phyloP scores from a whole-genome alignment of 768 basidiomycete genomes.

The Naganishia vaughanmartiniae region DNA sequence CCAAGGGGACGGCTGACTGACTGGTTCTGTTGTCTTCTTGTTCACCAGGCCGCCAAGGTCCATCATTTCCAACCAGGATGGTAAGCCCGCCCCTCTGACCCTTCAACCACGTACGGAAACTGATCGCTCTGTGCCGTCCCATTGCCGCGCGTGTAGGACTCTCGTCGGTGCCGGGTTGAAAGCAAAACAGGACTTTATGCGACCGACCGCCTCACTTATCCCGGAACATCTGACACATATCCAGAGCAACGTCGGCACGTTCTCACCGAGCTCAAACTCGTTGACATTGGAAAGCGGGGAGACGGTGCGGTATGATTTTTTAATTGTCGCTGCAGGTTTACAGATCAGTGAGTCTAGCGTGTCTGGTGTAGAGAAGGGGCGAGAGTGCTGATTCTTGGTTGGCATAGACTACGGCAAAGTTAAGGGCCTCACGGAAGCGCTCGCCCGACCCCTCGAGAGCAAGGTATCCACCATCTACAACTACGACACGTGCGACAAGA shows the following conservation, averaged over 20 bases:
- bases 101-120: no score
- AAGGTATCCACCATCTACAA: conserved; percentile 92
- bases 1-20: neutral
- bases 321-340: conserved; percentile 85
- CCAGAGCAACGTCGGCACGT: conserved; percentile 66
- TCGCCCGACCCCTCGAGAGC: conserved; percentile 66
- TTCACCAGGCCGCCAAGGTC: conserved; percentile 61
- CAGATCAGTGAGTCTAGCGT: conserved; percentile 60
- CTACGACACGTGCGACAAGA: conserved; percentile 82
- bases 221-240: conserved; percentile 71
- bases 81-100: no score
- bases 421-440: conserved; percentile 68
- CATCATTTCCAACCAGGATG: conserved; percentile 96
- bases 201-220: conserved; percentile 67
- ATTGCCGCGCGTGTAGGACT: conserved; percentile 56
- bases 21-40: no score
- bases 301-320: conserved; percentile 71
- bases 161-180: conserved; percentile 85
- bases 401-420: conserved; percentile 66
- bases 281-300: conserved; percentile 71
- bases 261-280: conserved; percentile 71
- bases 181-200: conserved; percentile 63
- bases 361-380: neutral
- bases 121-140: no score
- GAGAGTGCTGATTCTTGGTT: conserved; percentile 14